phyloP scores from a whole-genome alignment of 768 basidiomycete genomes.

The Russula sp. region DNA sequence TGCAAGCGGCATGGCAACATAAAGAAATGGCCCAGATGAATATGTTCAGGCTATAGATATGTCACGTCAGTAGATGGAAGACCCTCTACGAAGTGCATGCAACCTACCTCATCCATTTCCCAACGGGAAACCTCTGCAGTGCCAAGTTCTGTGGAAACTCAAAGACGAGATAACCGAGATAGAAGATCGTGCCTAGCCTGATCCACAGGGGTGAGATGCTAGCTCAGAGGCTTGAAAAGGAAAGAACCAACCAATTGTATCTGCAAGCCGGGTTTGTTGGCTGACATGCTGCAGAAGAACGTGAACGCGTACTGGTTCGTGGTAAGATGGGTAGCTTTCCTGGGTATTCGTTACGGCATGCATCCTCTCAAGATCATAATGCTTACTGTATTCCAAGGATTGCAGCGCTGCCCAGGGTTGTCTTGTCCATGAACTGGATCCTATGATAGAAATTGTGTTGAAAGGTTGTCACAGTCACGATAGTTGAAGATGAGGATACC shows the following conservation, averaged over 20 bases:
- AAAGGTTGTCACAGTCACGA: not conserved
- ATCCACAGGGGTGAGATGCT: not conserved
- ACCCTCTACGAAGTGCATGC: not conserved
- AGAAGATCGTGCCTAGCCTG: constrained; percentile 73
- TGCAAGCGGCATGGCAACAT: constrained; percentile 61
- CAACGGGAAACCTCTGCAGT: constrained; percentile 66
- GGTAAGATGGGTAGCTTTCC: constrained; percentile 52
- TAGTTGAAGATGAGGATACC: constrained; percentile 29
- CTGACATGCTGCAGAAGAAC: not conserved
- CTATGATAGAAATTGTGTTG: constrained; percentile 33
- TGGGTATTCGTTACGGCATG: constrained; percentile 24
- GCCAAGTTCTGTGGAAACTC: constrained; percentile 71
- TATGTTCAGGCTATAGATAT: constrained; percentile 48
- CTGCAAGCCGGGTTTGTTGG: constrained; percentile 28
- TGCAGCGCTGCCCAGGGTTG: constrained; percentile 56
- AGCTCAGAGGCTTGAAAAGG: not conserved
- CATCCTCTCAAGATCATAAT: not conserved
- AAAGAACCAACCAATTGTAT: constrained; percentile 50
- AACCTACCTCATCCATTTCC: constrained; percentile 70
- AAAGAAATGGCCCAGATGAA: constrained; percentile 58
- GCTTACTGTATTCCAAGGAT: constrained; percentile 63
- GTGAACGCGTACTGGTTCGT: constrained; percentile 48
- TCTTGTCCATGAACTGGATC: constrained; percentile 79
- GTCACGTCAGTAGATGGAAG: not conserved
- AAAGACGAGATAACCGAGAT: constrained; percentile 60